Evolutionary conservation across 1,139 yeast species (phyloP).

Genomic region (Yamadazyma oceani): DNA sequence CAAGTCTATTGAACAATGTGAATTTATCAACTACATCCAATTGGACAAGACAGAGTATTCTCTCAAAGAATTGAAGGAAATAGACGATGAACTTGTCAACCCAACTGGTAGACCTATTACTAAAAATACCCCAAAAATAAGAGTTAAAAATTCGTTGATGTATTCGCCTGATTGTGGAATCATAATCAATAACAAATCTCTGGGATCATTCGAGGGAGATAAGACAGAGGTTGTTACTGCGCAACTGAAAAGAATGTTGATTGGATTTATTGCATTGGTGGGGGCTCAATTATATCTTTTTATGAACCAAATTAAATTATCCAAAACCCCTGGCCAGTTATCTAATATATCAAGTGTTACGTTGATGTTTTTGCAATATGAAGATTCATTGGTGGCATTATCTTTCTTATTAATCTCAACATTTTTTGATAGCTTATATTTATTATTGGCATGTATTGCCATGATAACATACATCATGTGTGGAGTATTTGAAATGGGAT

Average conservation of each 20-base stretch:
- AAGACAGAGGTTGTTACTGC: conserved; percentile 50
- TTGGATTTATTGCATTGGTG: conserved; percentile 49
- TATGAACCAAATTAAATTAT: conserved; percentile 62
- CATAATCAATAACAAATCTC: conserved; percentile 37
- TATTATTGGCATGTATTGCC: conserved; percentile 69
- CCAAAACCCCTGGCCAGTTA: conserved; percentile 79
- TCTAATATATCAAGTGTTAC: conserved; percentile 36
- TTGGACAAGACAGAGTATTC: conserved; percentile 58
- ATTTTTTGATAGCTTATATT: conserved; percentile 54
- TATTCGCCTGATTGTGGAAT: conserved; percentile 92
- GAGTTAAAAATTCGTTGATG: conserved; percentile 53
- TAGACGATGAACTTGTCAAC: conserved; percentile 67
- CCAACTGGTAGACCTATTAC: conserved; percentile 80
- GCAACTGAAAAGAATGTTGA: conserved; percentile 44
- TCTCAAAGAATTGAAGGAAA: conserved; percentile 50
- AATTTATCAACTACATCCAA: conserved; percentile 68
- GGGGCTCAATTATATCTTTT: conserved; percentile 31
- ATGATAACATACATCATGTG: conserved; percentile 70
- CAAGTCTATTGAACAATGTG: conserved; percentile 58
- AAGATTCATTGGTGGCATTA: conserved; percentile 72
- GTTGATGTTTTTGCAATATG: conserved; percentile 62
- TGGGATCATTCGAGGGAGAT: conserved; percentile 48
- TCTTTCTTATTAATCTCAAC: conserved; percentile 60
- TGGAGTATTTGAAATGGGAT: conserved; percentile 75
- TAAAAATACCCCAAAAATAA: conserved; percentile 51